phyloP scores from a whole-genome alignment of 306 rosid species.

The Coriaria nepalensis region DNA sequence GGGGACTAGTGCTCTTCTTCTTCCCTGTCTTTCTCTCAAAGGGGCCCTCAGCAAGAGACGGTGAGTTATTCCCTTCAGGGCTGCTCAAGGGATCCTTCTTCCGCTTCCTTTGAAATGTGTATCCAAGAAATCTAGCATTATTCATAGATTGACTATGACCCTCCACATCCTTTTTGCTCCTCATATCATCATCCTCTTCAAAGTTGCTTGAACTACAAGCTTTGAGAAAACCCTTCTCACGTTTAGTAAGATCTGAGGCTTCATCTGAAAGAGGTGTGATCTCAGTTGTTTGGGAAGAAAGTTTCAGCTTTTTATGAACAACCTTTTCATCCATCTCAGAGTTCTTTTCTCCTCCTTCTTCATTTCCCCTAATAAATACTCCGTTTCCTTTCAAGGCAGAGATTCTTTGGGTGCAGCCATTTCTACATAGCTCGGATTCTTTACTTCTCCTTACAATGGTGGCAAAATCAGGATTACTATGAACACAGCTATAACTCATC shows the following conservation, averaged over 20 bases:
- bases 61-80: conserved; percentile 16
- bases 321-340: conserved; percentile 1
- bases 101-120: conserved; percentile 69
- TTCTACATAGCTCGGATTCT: conserved; percentile 63
- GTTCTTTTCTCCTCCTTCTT: conserved; percentile 28
- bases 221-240: no score
- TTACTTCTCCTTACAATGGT: conserved; percentile 74
- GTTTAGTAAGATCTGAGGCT: neutral
- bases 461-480: conserved; percentile 41
- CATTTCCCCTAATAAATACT: conserved; percentile 21
- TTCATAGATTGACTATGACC: conserved; percentile 26
- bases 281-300: conserved; percentile 16
- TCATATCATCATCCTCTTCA: conserved; percentile 18
- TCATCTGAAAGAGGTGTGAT: neutral
- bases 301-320: no score
- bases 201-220: neutral
- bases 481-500: conserved; percentile 30
- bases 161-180: conserved; percentile 25
- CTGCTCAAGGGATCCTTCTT: conserved; percentile 48
- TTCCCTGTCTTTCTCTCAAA: conserved; percentile 29
- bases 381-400: conserved; percentile 64
- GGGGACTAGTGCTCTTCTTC: conserved; percentile 25
- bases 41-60: conserved; percentile 25
- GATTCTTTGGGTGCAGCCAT: conserved; percentile 91
- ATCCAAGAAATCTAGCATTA: conserved; percentile 45